Evolutionary conservation across 139 green algal species (phyloP), one percentile per base, ranked within the genome.

Genomic region (Picocystis salinarum): DNA sequence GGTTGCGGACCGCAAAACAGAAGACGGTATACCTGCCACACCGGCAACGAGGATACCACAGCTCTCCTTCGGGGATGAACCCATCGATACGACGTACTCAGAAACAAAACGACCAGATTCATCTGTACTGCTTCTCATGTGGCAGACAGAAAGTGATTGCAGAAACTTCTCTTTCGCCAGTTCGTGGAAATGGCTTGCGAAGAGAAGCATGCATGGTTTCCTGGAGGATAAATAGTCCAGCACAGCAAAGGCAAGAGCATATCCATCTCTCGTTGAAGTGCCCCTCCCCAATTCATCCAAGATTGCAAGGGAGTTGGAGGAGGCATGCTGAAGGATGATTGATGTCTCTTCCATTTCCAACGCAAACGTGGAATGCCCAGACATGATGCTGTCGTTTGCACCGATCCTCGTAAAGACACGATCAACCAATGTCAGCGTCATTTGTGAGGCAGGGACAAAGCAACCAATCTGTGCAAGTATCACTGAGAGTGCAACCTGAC

Each of bases 391-490:
- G 36, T 44, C 36, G 20, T 44, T 20, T 7, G 36, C 36, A 7
- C 36, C 36, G 20, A 44, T 44, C 10, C 36, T 44, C 7, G 36
- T 44, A 23, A 44, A 44, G 10, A 44, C 36, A 23, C 36, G 36
- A 23, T 44, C 36, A 44, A 44, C 25, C 20, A 10, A 7, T 20
- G 36, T 44, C 20, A 20, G 10, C 36, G 9, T 10, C 36, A 44
- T 44, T 7, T 44, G 20, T 7, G 7, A 7, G 7, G 7, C 7
- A 23, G 36, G 36, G 7, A 10, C 36, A 23, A 10, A 10, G 36
- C 36, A 44, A 7, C 36, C 36, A 7, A 44, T 18, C 36, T 44
- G 36, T 20, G 36, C 7, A 19, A 44, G 24, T 7, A 44, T 20
- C 10, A 23, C 36, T 20, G 20, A 44, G 20, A 44, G 9, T 20